Evolutionary conservation across 805 yeast species (phyloP), one percentile per base, ranked within the genome.

Genomic region (Kodamaea neixiangensis): DNA sequence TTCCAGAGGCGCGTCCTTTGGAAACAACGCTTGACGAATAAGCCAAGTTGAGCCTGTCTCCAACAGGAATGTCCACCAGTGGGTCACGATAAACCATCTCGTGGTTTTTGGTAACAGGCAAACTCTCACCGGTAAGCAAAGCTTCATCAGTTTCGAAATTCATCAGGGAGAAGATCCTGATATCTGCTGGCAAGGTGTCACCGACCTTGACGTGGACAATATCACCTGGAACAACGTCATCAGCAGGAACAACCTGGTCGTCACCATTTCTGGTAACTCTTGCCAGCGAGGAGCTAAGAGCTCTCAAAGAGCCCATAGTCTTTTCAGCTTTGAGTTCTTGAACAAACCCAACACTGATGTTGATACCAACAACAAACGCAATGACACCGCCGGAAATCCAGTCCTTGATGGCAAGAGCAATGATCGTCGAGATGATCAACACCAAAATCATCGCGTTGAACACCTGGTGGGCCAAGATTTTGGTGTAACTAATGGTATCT

Each of bases 361-460:
- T 87, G 50, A 87, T 73, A 29, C 65, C 63, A 25, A 87, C 81
- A 19, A 87, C 92, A 44, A 80, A 85, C 1, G 81, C 83, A 62
- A 87, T 85, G 31, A 87, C 93, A 49, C 93, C 94, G 45, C 91
- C 94, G 7, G 89, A 83, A 56, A 87, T 87, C 86, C 89, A 87
- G 64, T 87, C 93, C 51, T 76, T 74, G 56, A 87, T 85, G 17
- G 86, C 91, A 45, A 86, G 75, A 3, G 92, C 84, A 47, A 87
- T 85, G 17, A 82, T 65, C 87, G 84, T 80, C 14, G 89, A 81
- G 34, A 85, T 84, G 48, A 86, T 67, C 56, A 86, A 73, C 7
- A 87, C 93, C 55, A 87, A 67, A 46, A 86, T 83, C 94, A 87
- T 87, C 44, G 94, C 93, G 62, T 87, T 87, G 65, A 83, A 83